Percentiles rank a stretch among this genome's conserved stretches.
phyloP scores from a whole-genome alignment of 768 basidiomycete genomes.

The Suillus placidus region DNA sequence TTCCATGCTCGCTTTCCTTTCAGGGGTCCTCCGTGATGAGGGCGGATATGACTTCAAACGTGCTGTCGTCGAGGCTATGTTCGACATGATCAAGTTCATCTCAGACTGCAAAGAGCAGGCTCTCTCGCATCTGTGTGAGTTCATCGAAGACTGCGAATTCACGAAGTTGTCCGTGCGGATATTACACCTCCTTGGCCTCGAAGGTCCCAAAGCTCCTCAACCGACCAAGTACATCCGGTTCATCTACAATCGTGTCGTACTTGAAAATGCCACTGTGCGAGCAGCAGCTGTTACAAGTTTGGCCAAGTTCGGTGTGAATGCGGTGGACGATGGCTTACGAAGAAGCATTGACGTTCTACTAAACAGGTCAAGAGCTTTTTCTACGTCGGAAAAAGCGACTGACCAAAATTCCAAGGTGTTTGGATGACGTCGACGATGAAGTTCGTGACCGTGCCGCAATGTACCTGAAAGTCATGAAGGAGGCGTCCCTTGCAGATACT shows the following conservation, averaged over 20 bases:
- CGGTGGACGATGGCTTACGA: slow-evolving; percentile 73
- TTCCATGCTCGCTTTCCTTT: slow-evolving; percentile 96
- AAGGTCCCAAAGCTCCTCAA: slow-evolving; percentile 95
- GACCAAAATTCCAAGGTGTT: slow-evolving; percentile 59
- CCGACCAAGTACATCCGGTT: slow-evolving; percentile 99
- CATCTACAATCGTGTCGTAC: slow-evolving; percentile 98
- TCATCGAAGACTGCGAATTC: slow-evolving; percentile 99
- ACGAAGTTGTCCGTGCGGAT: slow-evolving; percentile 98
- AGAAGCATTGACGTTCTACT: slow-evolving; percentile 88
- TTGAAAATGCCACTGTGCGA: slow-evolving; percentile 97
- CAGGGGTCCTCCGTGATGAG: slow-evolving; percentile 95
- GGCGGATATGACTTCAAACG: slow-evolving; percentile 99
- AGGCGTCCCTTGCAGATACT: slow-evolving; percentile 75
- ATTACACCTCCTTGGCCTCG: slow-evolving; percentile 90
- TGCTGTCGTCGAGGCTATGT: slow-evolving; percentile 98
- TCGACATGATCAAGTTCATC: slow-evolving; percentile 99
- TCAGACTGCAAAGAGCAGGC: slow-evolving; percentile 96
- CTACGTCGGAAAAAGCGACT: neutral
- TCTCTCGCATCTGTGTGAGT: slow-evolving; percentile 96
- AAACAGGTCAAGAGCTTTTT: slow-evolving; percentile 55
- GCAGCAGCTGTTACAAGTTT: slow-evolving; percentile 94
- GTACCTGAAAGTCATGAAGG: slow-evolving; percentile 84
- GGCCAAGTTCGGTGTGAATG: slow-evolving; percentile 96
- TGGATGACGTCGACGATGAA: slow-evolving; percentile 99
- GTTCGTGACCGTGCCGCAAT: slow-evolving; percentile 97